These are phyloP conservation scores for Citrus unshiu DNA, from an alignment of 345 rosid species.

Conservation along the genomic window DNA sequence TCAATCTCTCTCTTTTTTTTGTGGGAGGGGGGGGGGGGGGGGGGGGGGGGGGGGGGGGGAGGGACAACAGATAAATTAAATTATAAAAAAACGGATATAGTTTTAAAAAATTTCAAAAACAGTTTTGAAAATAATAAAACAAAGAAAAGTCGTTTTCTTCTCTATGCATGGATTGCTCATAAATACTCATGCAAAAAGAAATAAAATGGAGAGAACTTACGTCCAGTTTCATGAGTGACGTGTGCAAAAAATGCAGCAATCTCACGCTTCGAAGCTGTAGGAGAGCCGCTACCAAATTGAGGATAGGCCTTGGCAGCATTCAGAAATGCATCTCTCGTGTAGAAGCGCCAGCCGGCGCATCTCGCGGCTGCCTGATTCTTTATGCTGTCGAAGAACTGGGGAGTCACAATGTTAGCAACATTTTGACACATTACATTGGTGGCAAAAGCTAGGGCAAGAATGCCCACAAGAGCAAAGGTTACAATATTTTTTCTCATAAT, in stretches of 20 bases:
- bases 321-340: neutral
- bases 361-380: slow-evolving; percentile 20
- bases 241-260: slow-evolving; percentile 39
- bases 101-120: no score
- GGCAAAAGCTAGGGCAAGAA: slow-evolving; percentile 3
- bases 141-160: no score
- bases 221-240: slow-evolving; percentile 30
- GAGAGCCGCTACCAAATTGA: no score
- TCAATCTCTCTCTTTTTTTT: no score
- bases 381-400: slow-evolving; percentile 39
- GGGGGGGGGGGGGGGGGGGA: no score
- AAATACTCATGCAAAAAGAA: neutral
- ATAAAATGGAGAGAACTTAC: slow-evolving; percentile 20
- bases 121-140: no score
- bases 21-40: no score
- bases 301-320: no score
- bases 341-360: slow-evolving; percentile 46
- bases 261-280: slow-evolving; percentile 27
- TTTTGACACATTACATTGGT: slow-evolving; percentile 31
- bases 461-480: neutral
- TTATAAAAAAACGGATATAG: no score
- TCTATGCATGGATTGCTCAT: no score
- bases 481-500: neutral
- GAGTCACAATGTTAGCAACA: slow-evolving; percentile 36
- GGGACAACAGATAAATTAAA: no score